Percentiles rank a stretch among this genome's conserved stretches.
phyloP scores from a whole-genome alignment of 2,329 filamentous ascomycete species.

The Colletotrichum phormii region DNA sequence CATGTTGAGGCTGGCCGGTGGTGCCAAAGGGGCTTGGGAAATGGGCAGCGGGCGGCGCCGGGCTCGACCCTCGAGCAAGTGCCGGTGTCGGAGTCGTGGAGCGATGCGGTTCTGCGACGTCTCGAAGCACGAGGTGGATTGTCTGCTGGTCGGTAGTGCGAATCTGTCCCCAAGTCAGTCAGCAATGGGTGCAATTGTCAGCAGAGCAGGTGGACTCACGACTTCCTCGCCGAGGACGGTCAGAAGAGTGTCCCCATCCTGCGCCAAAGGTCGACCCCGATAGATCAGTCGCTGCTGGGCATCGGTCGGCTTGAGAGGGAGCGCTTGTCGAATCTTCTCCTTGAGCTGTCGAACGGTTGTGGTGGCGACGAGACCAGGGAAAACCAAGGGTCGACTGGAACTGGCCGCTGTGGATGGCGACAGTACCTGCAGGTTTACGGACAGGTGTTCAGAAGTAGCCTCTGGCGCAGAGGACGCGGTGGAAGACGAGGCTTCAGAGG shows the following conservation, averaged over 20 bases:
- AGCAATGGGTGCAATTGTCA: slow-evolving; percentile 15
- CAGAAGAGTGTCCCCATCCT: slow-evolving; percentile 66
- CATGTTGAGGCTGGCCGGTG: slow-evolving; percentile 41
- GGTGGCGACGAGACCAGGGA: slow-evolving; percentile 59
- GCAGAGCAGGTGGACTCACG: slow-evolving; percentile 50
- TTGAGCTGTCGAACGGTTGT: slow-evolving; percentile 70
- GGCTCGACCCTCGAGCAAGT: slow-evolving; percentile 39
- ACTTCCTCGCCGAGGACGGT: slow-evolving; percentile 67
- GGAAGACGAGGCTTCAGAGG: slow-evolving; percentile 47
- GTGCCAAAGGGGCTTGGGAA: slow-evolving; percentile 33
- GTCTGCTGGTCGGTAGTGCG: slow-evolving; percentile 55
- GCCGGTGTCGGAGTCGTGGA: slow-evolving; percentile 41
- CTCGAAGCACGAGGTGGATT: slow-evolving; percentile 65
- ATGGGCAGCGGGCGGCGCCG: slow-evolving; percentile 38
- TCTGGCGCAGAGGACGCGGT: slow-evolving; percentile 42
- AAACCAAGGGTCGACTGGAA: slow-evolving; percentile 62
- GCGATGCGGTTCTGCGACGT: slow-evolving; percentile 45
- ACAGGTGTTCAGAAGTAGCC: slow-evolving; percentile 46
- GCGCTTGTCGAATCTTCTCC: slow-evolving; percentile 64
- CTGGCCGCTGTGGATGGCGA: slow-evolving; percentile 65
- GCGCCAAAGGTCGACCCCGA: slow-evolving; percentile 65
- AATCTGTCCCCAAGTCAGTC: slow-evolving; percentile 33
- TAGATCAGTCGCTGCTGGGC: slow-evolving; percentile 71
- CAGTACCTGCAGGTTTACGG: slow-evolving; percentile 68
- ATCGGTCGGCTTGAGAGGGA: slow-evolving; percentile 62